Conservation (phyloP, 805 yeast genomes). For the Candida hispaniensis region DNA sequence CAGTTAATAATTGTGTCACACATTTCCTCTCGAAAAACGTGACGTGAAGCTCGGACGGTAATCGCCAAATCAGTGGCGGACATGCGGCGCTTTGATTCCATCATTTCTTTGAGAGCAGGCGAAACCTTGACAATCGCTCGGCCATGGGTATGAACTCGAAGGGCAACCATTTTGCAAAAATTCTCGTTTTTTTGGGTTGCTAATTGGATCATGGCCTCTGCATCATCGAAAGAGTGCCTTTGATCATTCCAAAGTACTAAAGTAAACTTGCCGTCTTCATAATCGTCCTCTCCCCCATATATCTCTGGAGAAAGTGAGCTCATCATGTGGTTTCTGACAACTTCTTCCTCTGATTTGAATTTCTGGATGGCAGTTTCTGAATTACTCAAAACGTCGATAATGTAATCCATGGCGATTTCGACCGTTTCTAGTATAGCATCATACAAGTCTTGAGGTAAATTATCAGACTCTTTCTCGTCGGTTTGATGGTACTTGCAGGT, state of each 20-base stretch:
- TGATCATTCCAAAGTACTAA: slow-evolving; percentile 70
- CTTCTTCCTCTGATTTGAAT: slow-evolving; percentile 23
- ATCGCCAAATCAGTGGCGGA: slow-evolving; percentile 56
- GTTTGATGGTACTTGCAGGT: slow-evolving; percentile 37
- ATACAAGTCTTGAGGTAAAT: slow-evolving; percentile 38
- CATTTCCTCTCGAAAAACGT: slow-evolving; percentile 70
- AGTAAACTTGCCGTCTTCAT: slow-evolving; percentile 39
- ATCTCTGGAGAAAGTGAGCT: slow-evolving; percentile 33
- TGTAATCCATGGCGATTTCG: slow-evolving; percentile 25
- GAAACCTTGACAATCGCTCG: slow-evolving; percentile 59
- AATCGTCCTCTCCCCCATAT: slow-evolving; percentile 38
- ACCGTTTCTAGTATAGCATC: slow-evolving; percentile 27
- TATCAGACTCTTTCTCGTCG: slow-evolving; percentile 25
- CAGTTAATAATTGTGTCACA: slow-evolving; percentile 60
- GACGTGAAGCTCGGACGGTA: slow-evolving; percentile 56
- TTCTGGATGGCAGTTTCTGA: slow-evolving; percentile 23
- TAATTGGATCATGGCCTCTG: slow-evolving; percentile 49
- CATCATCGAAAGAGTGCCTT: slow-evolving; percentile 62
- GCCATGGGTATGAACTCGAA: slow-evolving; percentile 51
- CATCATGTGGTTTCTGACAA: slow-evolving; percentile 26
- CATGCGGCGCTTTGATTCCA: slow-evolving; percentile 45
- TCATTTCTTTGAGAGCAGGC: slow-evolving; percentile 37
- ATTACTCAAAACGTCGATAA: slow-evolving; percentile 26
- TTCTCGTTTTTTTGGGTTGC: slow-evolving; percentile 54
- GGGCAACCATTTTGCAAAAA: slow-evolving; percentile 65